Conservation (phyloP, 1,284 basidiomycete genomes). For the Mycena citricolor region DNA sequence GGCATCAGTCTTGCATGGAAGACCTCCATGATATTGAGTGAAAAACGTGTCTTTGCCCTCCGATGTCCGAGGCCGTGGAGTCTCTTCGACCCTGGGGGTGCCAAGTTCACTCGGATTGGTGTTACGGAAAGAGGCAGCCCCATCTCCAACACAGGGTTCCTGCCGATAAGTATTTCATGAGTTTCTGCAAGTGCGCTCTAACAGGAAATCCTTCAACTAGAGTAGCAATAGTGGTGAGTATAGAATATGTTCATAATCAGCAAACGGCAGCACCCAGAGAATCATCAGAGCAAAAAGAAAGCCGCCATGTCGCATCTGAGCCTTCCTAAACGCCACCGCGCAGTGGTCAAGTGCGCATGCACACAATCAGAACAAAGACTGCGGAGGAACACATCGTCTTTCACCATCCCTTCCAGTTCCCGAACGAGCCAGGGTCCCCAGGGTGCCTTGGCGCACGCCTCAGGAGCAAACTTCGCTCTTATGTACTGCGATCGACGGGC, state of each 20-base stretch:
- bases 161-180: no score
- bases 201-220: no score
- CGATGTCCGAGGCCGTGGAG: no score
- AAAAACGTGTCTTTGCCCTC: no score
- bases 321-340: constrained; percentile 12
- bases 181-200: no score
- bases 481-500: constrained; percentile 23
- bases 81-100: no score
- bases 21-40: no score
- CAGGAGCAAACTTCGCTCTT: constrained; percentile 22
- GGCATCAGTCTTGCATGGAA: no score
- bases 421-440: constrained; percentile 29
- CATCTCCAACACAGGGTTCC: no score
- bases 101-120: no score
- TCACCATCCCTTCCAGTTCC: constrained; percentile 26
- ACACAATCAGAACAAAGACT: constrained; percentile 16
- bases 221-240: no score
- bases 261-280: background rate
- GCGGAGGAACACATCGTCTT: constrained; percentile 16
- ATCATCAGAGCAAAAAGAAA: constrained; percentile 14
- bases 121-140: no score
- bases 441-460: constrained; percentile 21
- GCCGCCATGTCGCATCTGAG: constrained; percentile 9
- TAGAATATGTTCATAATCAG: background rate
- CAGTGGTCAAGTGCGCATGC: constrained; percentile 12